A percentile compares a stretch with the other conserved stretches of the same genome.
These are phyloP conservation scores for Globisporangium nodosum DNA, from an alignment of 352 stramenopile genomes.

Conservation along the genomic window DNA sequence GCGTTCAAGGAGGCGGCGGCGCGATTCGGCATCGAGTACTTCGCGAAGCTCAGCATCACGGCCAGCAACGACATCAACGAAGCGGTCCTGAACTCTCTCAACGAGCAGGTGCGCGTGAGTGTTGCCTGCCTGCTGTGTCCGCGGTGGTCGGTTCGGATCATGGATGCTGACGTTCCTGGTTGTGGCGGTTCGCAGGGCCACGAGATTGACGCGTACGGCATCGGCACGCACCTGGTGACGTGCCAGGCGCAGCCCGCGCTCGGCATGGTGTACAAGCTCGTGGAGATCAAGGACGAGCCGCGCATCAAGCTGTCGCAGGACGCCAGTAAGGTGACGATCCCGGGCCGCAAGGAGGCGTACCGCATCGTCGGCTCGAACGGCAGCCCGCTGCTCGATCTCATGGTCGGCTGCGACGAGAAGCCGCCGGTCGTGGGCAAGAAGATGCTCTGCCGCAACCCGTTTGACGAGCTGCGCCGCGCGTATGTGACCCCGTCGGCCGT, in stretches of 20 bases:
- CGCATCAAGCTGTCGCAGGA: constrained; percentile 99
- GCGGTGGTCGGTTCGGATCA: not conserved
- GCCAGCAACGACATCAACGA: constrained; percentile 99
- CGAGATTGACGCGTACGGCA: constrained; percentile 94
- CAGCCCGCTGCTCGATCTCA: constrained; percentile 87
- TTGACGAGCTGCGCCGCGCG: constrained; percentile 92
- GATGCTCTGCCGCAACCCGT: constrained; percentile 94
- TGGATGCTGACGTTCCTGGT: not conserved
- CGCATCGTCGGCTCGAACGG: constrained; percentile 87
- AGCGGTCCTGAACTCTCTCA: constrained; percentile 91
- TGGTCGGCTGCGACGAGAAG: constrained; percentile 84
- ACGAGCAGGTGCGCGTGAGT: constrained; percentile 75
- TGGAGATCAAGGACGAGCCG: constrained; percentile 94
- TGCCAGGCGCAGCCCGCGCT: constrained; percentile 98
- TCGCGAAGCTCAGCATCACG: constrained; percentile 90
- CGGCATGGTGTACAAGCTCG: constrained; percentile 99
- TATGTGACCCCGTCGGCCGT: constrained; percentile 91
- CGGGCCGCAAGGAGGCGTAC: constrained; percentile 87
- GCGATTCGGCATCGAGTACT: constrained; percentile 63
- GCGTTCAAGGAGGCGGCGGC: constrained; percentile 50
- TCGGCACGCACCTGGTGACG: constrained; percentile 95
- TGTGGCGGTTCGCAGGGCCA: constrained; percentile 57
- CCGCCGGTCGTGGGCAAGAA: constrained; percentile 78
- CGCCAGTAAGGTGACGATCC: constrained; percentile 93
- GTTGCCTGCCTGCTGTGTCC: not conserved